phyloP scores from a whole-genome alignment of 2,329 filamentous ascomycete genomes.

The Aspergillus sp. region DNA sequence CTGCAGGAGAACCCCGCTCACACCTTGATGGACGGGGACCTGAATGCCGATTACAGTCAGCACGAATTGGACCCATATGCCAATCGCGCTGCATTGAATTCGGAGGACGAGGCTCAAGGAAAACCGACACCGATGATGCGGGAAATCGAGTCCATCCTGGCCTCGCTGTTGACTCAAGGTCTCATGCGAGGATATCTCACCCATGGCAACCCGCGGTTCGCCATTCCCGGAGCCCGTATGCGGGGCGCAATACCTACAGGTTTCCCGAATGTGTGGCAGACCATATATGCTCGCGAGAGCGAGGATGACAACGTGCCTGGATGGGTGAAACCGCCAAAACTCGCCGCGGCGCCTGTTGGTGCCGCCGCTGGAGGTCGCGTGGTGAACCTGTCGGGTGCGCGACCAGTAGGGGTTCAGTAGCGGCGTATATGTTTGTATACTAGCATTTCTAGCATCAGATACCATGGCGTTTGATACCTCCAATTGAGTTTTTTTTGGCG shows the following conservation, averaged over 20 bases:
- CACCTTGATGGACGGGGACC: conserved; percentile 21
- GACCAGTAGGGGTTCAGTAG: conserved; percentile 41
- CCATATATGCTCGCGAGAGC: conserved; percentile 55
- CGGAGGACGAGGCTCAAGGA: conserved; percentile 11
- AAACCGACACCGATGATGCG: conserved; percentile 41
- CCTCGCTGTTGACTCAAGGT: conserved; percentile 71
- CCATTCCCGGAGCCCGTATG: conserved; percentile 62
- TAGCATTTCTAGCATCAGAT: neutral
- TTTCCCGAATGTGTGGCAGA: conserved; percentile 68
- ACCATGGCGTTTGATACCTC: neutral
- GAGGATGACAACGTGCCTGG: conserved; percentile 63
- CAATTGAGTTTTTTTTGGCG: neutral
- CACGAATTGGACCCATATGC: conserved; percentile 54
- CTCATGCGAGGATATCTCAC: conserved; percentile 78
- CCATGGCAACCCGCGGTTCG: conserved; percentile 68
- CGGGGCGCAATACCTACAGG: conserved; percentile 37
- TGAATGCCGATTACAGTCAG: conserved; percentile 30
- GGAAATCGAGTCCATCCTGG: conserved; percentile 71
- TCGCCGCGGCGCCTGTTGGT: conserved; percentile 12
- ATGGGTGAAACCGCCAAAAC: conserved; percentile 54
- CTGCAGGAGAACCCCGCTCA: conserved; percentile 19
- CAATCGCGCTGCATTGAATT: conserved; percentile 18
- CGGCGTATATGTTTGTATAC: neutral
- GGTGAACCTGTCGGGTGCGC: conserved; percentile 51
- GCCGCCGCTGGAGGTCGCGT: conserved; percentile 45